Conservation (phyloP, 306 rosid genomes). For the Prunus campanulata region DNA sequence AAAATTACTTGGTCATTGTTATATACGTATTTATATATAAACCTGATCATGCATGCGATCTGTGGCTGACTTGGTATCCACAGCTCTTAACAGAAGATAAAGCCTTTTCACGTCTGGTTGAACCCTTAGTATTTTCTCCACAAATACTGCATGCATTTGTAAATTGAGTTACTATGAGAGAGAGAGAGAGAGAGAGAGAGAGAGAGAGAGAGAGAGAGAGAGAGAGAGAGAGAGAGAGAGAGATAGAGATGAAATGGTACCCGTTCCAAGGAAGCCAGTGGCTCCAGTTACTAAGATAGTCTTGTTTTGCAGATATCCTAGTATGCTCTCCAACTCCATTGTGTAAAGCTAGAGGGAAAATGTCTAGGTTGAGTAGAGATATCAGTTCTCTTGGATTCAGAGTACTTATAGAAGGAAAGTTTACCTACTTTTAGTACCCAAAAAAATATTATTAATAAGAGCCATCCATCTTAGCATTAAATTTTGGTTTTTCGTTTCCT, state of each 20-base stretch:
- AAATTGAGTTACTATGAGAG: background rate
- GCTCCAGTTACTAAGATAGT: conserved; percentile 26
- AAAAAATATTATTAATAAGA: too few relatives aligned
- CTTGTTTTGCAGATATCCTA: conserved; percentile 20
- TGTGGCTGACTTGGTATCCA: conserved; percentile 1
- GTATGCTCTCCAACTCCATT: conserved; percentile 33
- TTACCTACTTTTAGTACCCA: too few relatives aligned
- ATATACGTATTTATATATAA: background rate
- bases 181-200: background rate
- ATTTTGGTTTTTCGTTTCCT: too few relatives aligned
- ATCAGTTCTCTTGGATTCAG: too few relatives aligned
- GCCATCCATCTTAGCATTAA: too few relatives aligned
- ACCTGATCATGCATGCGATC: conserved; percentile 17
- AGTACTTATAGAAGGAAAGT: too few relatives aligned
- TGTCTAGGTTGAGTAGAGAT: too few relatives aligned
- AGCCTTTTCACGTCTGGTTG: conserved; percentile 19
- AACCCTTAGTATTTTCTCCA: conserved; percentile 13
- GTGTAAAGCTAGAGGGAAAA: background rate
- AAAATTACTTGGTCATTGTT: too few relatives aligned
- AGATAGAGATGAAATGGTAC: background rate
- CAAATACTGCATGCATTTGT: conserved; percentile 4
- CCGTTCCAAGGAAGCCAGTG: conserved; percentile 20
- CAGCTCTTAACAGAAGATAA: conserved; percentile 15
- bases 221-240: background rate
- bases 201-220: background rate